Evolutionary conservation across 345 rosid species (phyloP).

Genomic region (Zanthoxylum bungeanum): DNA sequence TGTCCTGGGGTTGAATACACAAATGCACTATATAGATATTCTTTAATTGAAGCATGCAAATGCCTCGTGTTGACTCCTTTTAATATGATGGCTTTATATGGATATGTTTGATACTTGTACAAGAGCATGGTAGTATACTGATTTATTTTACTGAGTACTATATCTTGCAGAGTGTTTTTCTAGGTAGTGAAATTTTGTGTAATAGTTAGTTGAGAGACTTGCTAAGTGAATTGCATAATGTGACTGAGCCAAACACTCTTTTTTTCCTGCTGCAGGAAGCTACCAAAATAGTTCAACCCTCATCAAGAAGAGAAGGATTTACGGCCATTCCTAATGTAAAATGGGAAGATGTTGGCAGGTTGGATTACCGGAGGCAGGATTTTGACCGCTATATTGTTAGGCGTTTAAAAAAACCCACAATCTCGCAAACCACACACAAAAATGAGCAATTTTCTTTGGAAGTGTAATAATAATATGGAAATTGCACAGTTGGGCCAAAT

Average conservation of each 20-base stretch:
- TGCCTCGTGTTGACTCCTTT: neutral
- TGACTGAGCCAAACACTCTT: neutral
- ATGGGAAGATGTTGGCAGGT: slow-evolving; percentile 98
- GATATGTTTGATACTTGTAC: neutral
- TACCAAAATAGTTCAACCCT: slow-evolving; percentile 68
- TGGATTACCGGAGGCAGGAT: slow-evolving; percentile 55
- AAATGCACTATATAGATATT: neutral
- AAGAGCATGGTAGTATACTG: neutral
- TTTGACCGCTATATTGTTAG: slow-evolving; percentile 70
- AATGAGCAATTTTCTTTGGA: neutral
- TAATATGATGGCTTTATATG: neutral
- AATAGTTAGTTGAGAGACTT: no score
- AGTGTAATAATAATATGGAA: neutral
- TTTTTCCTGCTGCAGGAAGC: slow-evolving; percentile 55
- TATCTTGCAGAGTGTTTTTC: neutral
- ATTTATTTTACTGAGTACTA: neutral
- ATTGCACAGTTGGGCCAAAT: neutral
- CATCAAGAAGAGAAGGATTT: slow-evolving; percentile 86
- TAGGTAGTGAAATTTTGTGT: neutral
- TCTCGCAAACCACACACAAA: no score
- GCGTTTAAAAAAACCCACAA: no score
- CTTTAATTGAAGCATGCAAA: neutral
- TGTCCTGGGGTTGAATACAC: neutral
- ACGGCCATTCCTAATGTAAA: slow-evolving; percentile 74
- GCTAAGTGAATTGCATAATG: no score